Conservation (phyloP, 2,329 filamentous ascomycete species). For the Seiridium cupressi region DNA sequence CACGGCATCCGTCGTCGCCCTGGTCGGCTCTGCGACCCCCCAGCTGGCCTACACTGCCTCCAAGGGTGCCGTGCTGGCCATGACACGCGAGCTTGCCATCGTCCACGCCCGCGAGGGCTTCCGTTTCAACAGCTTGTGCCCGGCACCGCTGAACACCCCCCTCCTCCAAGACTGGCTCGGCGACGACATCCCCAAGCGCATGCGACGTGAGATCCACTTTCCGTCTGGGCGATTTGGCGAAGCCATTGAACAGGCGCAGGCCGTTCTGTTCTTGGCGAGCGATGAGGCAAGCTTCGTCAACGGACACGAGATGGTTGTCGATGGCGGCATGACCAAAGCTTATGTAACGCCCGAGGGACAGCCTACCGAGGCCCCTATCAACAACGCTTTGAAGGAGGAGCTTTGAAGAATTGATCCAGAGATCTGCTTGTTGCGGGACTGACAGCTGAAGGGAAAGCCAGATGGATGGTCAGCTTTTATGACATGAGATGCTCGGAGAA, state of each 20-base stretch:
- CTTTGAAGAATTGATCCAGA: slow-evolving; percentile 24
- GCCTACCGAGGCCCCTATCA: slow-evolving; percentile 50
- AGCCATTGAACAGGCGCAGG: slow-evolving; percentile 90
- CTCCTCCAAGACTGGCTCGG: slow-evolving; percentile 92
- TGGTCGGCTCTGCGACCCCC: slow-evolving; percentile 83
- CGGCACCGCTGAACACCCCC: slow-evolving; percentile 88
- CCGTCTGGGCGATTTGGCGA: slow-evolving; percentile 86
- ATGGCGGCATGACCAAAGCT: slow-evolving; percentile 92
- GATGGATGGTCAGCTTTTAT: not conserved
- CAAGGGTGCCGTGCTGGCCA: slow-evolving; percentile 87
- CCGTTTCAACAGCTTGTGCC: slow-evolving; percentile 88
- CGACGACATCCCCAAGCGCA: slow-evolving; percentile 77
- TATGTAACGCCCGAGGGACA: slow-evolving; percentile 72
- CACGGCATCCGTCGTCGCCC: slow-evolving; percentile 83
- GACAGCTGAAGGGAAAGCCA: not conserved
- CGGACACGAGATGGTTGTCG: slow-evolving; percentile 88
- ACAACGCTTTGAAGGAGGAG: slow-evolving; percentile 55
- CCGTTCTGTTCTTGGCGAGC: slow-evolving; percentile 81
- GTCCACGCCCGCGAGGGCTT: slow-evolving; percentile 86
- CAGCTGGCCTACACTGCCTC: slow-evolving; percentile 92
- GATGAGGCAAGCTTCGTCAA: slow-evolving; percentile 91
- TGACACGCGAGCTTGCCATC: slow-evolving; percentile 89
- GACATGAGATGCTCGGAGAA: slow-evolving; percentile 1
- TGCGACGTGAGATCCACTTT: slow-evolving; percentile 85
- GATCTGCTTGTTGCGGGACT: not conserved